Conservation (phyloP, 164 flowering plant genomes). For the Malania oleifera region DNA sequence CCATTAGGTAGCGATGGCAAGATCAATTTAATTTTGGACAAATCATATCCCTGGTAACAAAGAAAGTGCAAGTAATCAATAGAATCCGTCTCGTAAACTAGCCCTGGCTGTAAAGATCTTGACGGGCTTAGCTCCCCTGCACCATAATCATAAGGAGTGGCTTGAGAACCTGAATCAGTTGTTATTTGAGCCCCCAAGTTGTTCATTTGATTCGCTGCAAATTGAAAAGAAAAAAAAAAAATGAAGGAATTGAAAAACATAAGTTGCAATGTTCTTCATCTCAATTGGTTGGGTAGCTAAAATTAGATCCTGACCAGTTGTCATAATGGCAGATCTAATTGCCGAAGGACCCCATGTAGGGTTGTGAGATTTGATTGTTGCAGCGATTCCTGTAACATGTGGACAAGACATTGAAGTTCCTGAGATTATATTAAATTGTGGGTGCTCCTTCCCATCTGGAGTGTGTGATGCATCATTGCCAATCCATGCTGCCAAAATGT, state of each 20-base stretch:
- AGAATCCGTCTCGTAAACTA: conserved; percentile 57
- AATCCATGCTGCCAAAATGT: conserved; percentile 76
- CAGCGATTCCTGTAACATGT: conserved; percentile 74
- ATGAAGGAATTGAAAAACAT: no score
- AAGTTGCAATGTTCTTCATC: no score
- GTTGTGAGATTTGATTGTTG: conserved; percentile 46
- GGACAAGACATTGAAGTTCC: conserved; percentile 96
- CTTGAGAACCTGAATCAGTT: conserved; percentile 39
- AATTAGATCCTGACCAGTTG: conserved; percentile 43
- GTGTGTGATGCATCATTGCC: conserved; percentile 34
- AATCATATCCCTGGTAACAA: conserved; percentile 49
- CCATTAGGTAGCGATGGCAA: conserved; percentile 24
- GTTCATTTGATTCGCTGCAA: conserved; percentile 54
- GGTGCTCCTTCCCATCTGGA: conserved; percentile 39
- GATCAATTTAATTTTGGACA: conserved; percentile 39
- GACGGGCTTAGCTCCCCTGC: conserved; percentile 63
- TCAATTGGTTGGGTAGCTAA: no score
- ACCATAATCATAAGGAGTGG: conserved; percentile 65
- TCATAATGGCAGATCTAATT: conserved; percentile 80
- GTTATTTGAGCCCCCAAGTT: conserved; percentile 41
- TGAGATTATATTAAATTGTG: conserved; percentile 53
- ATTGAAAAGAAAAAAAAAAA: no score
- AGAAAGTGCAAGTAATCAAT: conserved; percentile 56
- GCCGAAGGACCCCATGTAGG: conserved; percentile 69
- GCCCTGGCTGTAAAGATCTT: conserved; percentile 59